phyloP scores from a whole-genome alignment of 1,284 basidiomycete genomes.

The Trichosporon sp. region DNA sequence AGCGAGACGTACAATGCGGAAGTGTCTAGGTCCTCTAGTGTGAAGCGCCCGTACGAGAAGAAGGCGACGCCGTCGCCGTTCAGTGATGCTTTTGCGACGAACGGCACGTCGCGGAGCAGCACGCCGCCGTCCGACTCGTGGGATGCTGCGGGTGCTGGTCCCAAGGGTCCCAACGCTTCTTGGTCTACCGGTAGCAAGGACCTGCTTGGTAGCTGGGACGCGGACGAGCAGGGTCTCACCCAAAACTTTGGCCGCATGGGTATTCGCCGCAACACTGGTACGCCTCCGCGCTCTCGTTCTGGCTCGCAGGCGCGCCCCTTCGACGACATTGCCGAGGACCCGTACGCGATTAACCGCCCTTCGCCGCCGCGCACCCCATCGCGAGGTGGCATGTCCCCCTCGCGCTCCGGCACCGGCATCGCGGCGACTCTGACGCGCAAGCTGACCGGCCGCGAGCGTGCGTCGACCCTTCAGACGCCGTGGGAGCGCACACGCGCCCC shows the following conservation, averaged over 20 bases:
- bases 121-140: slow-evolving; percentile 18
- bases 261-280: slow-evolving; percentile 20
- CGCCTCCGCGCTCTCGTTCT: slow-evolving; percentile 3
- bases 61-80: slow-evolving; percentile 35
- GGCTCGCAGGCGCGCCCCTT: slow-evolving; percentile 22
- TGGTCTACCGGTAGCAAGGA: slow-evolving; percentile 27
- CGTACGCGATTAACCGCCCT: background rate
- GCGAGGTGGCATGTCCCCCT: background rate
- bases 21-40: background rate
- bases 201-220: slow-evolving; percentile 46
- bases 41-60: slow-evolving; percentile 28
- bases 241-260: slow-evolving; percentile 38
- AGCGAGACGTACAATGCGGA: slow-evolving; percentile 51
- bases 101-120: slow-evolving; percentile 9
- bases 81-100: slow-evolving; percentile 24
- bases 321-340: slow-evolving; percentile 29
- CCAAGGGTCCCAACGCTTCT: slow-evolving; percentile 16
- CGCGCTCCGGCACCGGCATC: background rate
- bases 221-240: slow-evolving; percentile 43
- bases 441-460: slow-evolving; percentile 20
- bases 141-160: slow-evolving; percentile 18
- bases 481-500: slow-evolving; percentile 5
- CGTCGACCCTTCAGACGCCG: slow-evolving; percentile 24
- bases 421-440: background rate
- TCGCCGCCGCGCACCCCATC: background rate